Base-by-base conservation (phyloP, 176 grass and related monocot genomes). In the Dendrocalamus sinicus region DNA sequence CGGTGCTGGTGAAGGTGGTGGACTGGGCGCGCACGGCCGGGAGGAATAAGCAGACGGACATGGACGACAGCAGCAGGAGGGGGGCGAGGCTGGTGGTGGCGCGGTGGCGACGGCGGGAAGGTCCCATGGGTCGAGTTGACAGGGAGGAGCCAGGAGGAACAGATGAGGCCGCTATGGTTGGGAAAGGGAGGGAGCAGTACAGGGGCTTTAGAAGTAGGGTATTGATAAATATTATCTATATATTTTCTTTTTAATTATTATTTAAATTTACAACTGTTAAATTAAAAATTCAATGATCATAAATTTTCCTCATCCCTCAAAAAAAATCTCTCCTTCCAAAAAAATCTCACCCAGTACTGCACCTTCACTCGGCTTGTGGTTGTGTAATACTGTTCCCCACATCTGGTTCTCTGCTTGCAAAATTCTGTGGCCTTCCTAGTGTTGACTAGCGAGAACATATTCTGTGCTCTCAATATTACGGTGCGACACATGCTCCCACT, bases 1-100 rank as follows among this genome's bases (percentile, higher is more conserved):
- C 61, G 86, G 7, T 7, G 7, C 52, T 66, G 32, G 90, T 81
- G 47, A 44, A 78, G 14, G 12, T 22, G 40, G 70, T 53, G 83
- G 84, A 11, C 50, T 92, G 89, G 26, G 78, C 65, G 57, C 13
- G 48, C 7, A 32, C 78, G 16, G 62, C 7, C 8, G 70, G 57
- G 54, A 90, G 17, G 77, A 82, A 9, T 23, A 24, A 67, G 83
- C 23, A 75, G 75, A 7, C 70, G 55, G 75, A 43, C 55, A 83
- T 12, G 70, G 57, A 67, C 62, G 52, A 77, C 22, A 86, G 57
- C 48, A 81, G 65, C 26, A 87, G 84, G 65, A 89, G 81, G 54
- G 53, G 10, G 63, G 59, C 19, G 67, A 41, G 65, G 81, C 68
- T 53, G 84, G 55, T 12, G 44, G 70, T 52, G 75, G 54, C 47